Evolutionary conservation across 352 stramenopile genomes (phyloP).

Genomic region (Phytophthora sojae): DNA sequence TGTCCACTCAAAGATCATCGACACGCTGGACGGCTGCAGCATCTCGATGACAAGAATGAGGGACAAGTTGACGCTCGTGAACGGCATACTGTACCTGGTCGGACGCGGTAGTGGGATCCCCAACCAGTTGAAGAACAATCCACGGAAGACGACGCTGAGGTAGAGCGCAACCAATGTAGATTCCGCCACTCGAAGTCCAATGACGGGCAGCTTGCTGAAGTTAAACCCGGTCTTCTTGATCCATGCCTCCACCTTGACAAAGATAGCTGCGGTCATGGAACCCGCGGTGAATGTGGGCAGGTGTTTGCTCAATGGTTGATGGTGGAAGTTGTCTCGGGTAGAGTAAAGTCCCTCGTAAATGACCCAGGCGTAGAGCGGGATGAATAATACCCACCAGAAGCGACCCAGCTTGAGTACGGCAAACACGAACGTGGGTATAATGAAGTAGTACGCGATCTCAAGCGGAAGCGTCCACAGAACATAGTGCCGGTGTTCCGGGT

Average conservation of each 20-base stretch:
- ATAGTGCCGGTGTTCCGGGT: slow-evolving; percentile 18
- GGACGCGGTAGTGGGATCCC: background rate
- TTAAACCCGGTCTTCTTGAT: slow-evolving; percentile 10
- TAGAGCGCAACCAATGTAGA: slow-evolving; percentile 4
- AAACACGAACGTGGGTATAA: slow-evolving; percentile 12
- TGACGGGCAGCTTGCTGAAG: background rate
- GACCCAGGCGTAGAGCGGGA: slow-evolving; percentile 8
- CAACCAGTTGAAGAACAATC: slow-evolving; percentile 17
- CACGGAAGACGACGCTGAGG: slow-evolving; percentile 12
- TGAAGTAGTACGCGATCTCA: slow-evolving; percentile 25
- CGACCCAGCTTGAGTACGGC: slow-evolving; percentile 13
- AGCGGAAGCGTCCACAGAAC: slow-evolving; percentile 17
- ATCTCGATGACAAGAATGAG: slow-evolving; percentile 37
- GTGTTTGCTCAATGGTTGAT: slow-evolving; percentile 7
- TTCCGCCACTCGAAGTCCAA: slow-evolving; percentile 1
- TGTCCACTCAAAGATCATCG: slow-evolving; percentile 36
- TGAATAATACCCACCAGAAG: slow-evolving; percentile 21
- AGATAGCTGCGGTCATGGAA: slow-evolving; percentile 16
- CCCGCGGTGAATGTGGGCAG: slow-evolving; percentile 11
- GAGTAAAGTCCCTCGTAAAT: slow-evolving; percentile 11
- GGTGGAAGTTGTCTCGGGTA: slow-evolving; percentile 2
- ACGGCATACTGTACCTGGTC: slow-evolving; percentile 6
- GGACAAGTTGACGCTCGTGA: too few relatives aligned
- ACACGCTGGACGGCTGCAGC: slow-evolving; percentile 29
- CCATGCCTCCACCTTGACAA: slow-evolving; percentile 6